phyloP scores from a whole-genome alignment of 345 rosid species.

The Gossypium stocksii region DNA sequence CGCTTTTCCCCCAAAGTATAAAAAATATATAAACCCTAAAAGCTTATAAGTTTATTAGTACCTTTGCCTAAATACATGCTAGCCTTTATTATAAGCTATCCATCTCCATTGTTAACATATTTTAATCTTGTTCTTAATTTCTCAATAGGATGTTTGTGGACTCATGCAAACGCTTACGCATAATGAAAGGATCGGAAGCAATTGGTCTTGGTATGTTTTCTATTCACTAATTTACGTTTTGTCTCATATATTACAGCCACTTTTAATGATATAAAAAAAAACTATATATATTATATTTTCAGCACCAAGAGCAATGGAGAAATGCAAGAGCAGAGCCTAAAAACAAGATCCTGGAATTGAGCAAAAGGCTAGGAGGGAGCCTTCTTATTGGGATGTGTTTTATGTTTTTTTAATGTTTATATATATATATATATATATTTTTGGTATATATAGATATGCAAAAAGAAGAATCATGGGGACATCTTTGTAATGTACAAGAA shows the following conservation, averaged over 20 bases:
- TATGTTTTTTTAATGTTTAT: slow-evolving; percentile 16
- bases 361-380: slow-evolving; percentile 1
- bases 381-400: slow-evolving; percentile 17
- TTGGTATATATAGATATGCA: slow-evolving; percentile 39
- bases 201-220: slow-evolving; percentile 70
- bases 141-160: slow-evolving; percentile 80
- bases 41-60: too few species aligned
- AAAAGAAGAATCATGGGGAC: slow-evolving; percentile 20
- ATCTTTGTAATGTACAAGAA: slow-evolving; percentile 43
- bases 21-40: too few species aligned
- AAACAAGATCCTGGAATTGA: slow-evolving; percentile 5
- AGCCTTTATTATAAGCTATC: not conserved
- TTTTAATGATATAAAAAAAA: not conserved
- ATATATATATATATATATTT: not conserved
- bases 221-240: not conserved
- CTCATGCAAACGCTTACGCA: slow-evolving; percentile 94
- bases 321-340: slow-evolving; percentile 55
- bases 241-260: not conserved
- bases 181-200: slow-evolving; percentile 96
- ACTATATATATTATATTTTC: slow-evolving; percentile 13
- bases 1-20: too few species aligned
- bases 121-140: not conserved
- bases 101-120: not conserved
- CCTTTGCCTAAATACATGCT: too few species aligned
- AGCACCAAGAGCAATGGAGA: slow-evolving; percentile 65